Evolutionary conservation across 192 early-diverging fungal species (phyloP).

Genomic region (Borealophlyctis nickersoniae): DNA sequence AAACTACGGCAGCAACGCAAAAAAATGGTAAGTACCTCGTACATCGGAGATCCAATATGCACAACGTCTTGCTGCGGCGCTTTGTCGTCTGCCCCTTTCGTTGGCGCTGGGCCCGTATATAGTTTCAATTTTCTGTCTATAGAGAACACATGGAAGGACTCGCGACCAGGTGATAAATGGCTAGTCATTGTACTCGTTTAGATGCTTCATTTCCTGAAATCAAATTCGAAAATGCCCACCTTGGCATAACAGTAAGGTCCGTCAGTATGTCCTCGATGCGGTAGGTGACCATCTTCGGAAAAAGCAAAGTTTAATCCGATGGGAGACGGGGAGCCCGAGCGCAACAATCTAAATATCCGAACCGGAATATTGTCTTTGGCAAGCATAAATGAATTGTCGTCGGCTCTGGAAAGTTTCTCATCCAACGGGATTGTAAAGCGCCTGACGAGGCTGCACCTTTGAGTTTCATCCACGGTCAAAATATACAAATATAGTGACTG

Average conservation of each 20-base stretch:
- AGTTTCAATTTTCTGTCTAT: constrained; percentile 38
- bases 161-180: constrained; percentile 34
- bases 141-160: constrained; percentile 38
- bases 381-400: constrained; percentile 1
- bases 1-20: background rate
- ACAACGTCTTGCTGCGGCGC: constrained; percentile 1
- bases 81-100: background rate
- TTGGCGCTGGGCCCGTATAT: constrained; percentile 22
- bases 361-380: constrained; percentile 1
- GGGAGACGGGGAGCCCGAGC: background rate
- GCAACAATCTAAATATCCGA: background rate
- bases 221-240: constrained; percentile 32
- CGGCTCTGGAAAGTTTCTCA: constrained; percentile 4
- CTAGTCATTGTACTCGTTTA: too few species aligned
- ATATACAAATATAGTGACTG: constrained; percentile 17
- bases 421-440: constrained; percentile 33
- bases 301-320: too few species aligned
- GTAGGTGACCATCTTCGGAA: constrained; percentile 30
- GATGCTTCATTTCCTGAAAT: background rate
- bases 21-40: constrained; percentile 25
- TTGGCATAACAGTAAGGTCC: constrained; percentile 36
- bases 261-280: constrained; percentile 32
- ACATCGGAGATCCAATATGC: constrained; percentile 22
- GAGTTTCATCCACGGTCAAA: background rate
- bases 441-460: constrained; percentile 18